Conservation (phyloP, 805 yeast genomes). For the Maudiozyma saulgeensis region DNA sequence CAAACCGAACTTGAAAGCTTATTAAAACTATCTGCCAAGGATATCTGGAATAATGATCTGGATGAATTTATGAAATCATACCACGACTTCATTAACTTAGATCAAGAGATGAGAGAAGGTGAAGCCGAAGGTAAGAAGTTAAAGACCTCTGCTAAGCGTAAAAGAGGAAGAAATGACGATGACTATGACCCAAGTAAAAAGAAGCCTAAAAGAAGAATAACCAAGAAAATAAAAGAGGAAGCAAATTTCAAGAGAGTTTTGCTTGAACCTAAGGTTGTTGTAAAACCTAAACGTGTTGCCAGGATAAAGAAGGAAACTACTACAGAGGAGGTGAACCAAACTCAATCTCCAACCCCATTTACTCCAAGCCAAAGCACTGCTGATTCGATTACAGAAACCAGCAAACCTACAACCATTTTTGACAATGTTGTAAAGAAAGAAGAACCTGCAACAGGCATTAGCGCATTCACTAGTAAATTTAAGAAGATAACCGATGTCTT, state of each 20-base stretch:
- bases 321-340: conserved; percentile 4
- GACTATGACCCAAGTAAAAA: conserved; percentile 26
- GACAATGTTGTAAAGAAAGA: conserved; percentile 10
- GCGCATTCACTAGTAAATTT: conserved; percentile 26
- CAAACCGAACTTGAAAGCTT: conserved; percentile 61
- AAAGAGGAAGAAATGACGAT: conserved; percentile 18
- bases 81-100: conserved; percentile 57
- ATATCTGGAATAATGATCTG: conserved; percentile 78
- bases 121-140: conserved; percentile 38
- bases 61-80: conserved; percentile 62
- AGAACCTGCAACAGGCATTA: conserved; percentile 12
- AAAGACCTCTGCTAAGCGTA: conserved; percentile 31
- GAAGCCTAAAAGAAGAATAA: conserved; percentile 17
- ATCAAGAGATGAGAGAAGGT: conserved; percentile 48
- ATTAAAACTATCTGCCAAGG: conserved; percentile 66
- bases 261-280: conserved; percentile 19
- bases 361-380: conserved; percentile 4
- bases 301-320: conserved; percentile 19
- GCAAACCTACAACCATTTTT: conserved; percentile 13
- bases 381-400: neutral
- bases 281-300: conserved; percentile 17
- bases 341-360: conserved; percentile 1
- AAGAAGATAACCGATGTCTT: conserved; percentile 25
- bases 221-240: conserved; percentile 20
- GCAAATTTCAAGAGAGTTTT: conserved; percentile 21